A percentile compares a stretch with the other conserved stretches of the same genome.
These are phyloP conservation scores for Canavalia gladiata DNA, from an alignment of 306 rosid genomes.

Conservation along the genomic window DNA sequence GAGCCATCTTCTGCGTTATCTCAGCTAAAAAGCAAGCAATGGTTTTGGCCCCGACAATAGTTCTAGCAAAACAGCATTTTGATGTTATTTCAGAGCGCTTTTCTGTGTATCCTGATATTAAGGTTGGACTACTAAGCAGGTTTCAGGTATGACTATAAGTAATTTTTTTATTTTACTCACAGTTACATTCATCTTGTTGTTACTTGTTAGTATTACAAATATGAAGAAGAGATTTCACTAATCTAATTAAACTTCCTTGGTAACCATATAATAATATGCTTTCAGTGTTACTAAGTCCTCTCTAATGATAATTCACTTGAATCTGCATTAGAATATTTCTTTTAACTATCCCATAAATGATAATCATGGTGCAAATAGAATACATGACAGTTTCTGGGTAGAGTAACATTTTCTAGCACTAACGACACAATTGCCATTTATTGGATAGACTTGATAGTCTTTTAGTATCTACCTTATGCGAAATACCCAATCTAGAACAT, in stretches of 20 bases:
- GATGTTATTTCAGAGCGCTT: constrained; percentile 85
- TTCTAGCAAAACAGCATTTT: constrained; percentile 94
- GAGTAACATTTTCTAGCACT: not conserved
- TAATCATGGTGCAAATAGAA: not conserved
- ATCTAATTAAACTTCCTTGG: constrained; percentile 30
- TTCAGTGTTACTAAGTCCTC: constrained; percentile 12
- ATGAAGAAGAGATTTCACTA: constrained; percentile 2
- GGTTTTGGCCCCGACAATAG: constrained; percentile 97
- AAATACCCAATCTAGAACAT: not conserved
- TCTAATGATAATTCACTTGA: constrained; percentile 17
- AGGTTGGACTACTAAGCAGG: constrained; percentile 88
- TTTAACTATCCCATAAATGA: constrained; percentile 18
- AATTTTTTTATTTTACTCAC: constrained; percentile 28
- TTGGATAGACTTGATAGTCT: constrained; percentile 37
- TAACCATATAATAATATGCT: constrained; percentile 7
- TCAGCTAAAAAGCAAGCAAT: constrained; percentile 92
- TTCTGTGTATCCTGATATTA: constrained; percentile 70
- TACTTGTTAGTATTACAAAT: constrained; percentile 8
- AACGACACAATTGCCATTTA: not conserved
- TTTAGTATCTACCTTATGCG: not conserved
- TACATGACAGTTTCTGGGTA: constrained; percentile 20
- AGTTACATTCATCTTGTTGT: constrained; percentile 29
- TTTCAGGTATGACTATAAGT: constrained; percentile 76
- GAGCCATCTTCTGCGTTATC: constrained; percentile 85
- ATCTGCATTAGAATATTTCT: constrained; percentile 30